phyloP scores from a whole-genome alignment of 73 alveolate genomes.

The Blepharisma stoltei region DNA sequence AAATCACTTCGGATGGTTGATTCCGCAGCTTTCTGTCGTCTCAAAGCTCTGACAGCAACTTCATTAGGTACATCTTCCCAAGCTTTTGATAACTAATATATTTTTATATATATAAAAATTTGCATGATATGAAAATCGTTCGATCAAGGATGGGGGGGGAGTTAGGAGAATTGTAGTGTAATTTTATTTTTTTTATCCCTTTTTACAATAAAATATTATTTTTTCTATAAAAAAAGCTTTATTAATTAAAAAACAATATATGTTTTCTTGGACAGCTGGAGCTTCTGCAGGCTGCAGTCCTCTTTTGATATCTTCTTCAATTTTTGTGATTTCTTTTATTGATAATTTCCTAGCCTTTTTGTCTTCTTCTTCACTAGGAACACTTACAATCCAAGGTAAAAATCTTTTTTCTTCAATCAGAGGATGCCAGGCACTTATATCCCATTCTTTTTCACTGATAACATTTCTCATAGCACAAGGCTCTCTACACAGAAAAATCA shows the following conservation, averaged over 20 bases:
- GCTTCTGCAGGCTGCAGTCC: slow-evolving; percentile 29
- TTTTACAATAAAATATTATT: too few relatives aligned
- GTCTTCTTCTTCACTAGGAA: slow-evolving; percentile 78
- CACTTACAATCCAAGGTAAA: slow-evolving; percentile 87
- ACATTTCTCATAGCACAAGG: slow-evolving; percentile 17
- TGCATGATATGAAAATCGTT: too few relatives aligned
- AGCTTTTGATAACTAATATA: too few relatives aligned
- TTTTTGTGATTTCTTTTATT: slow-evolving; percentile 56
- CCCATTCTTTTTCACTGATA: slow-evolving; percentile 62
- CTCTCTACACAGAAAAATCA: slow-evolving; percentile 27
- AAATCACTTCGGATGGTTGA: too few relatives aligned
- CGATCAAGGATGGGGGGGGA: too few relatives aligned
- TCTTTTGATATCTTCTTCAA: slow-evolving; percentile 69
- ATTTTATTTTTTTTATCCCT: background rate
- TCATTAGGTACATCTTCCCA: too few relatives aligned
- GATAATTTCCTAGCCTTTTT: slow-evolving; percentile 69
- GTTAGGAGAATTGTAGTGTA: background rate
- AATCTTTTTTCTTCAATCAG: slow-evolving; percentile 84
- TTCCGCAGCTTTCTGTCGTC: too few relatives aligned
- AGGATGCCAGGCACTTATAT: slow-evolving; percentile 85
- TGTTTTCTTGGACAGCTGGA: slow-evolving; percentile 1
- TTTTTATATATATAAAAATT: too few relatives aligned
- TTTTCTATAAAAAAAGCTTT: too few relatives aligned
- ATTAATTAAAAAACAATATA: too few relatives aligned
- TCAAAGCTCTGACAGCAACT: too few relatives aligned